phyloP scores from a whole-genome alignment of 495 filamentous ascomycete genomes.

The Aspergillus leporis region DNA sequence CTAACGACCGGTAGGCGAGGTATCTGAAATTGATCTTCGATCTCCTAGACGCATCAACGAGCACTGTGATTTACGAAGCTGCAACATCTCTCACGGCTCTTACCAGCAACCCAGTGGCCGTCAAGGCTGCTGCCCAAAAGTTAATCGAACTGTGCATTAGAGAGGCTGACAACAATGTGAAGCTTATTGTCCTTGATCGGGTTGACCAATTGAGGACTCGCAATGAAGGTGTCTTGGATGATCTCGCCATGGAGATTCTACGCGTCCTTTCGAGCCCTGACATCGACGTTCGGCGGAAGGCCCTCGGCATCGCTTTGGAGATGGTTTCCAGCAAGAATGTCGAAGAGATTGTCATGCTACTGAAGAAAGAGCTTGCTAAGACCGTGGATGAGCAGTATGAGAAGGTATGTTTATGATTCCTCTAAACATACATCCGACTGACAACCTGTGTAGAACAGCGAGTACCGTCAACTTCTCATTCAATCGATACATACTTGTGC shows the following conservation, averaged over 20 bases:
- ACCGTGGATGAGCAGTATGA: slow-evolving; percentile 99
- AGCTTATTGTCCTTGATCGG: slow-evolving; percentile 93
- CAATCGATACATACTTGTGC: slow-evolving; percentile 97
- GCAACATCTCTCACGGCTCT: slow-evolving; percentile 95
- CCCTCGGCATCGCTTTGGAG: slow-evolving; percentile 86
- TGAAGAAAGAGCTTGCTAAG: slow-evolving; percentile 97
- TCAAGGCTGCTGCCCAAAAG: slow-evolving; percentile 94
- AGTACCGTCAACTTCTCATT: slow-evolving; percentile 93
- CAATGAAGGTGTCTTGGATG: slow-evolving; percentile 92
- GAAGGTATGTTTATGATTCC: slow-evolving; percentile 53
- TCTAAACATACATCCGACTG: slow-evolving; percentile 14
- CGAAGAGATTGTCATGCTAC: slow-evolving; percentile 90
- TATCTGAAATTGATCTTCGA: slow-evolving; percentile 97
- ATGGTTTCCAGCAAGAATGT: slow-evolving; percentile 99
- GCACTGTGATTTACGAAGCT: slow-evolving; percentile 96
- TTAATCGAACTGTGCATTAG: slow-evolving; percentile 96
- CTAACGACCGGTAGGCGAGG: slow-evolving; percentile 59
- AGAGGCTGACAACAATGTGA: slow-evolving; percentile 98
- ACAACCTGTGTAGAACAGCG: slow-evolving; percentile 65
- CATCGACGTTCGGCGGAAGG: slow-evolving; percentile 93
- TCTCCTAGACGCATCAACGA: slow-evolving; percentile 86
- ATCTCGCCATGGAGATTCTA: slow-evolving; percentile 96
- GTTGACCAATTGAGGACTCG: slow-evolving; percentile 88
- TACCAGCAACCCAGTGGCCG: slow-evolving; percentile 94
- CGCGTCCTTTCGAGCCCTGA: slow-evolving; percentile 96